Percentiles rank a stretch among this genome's conserved stretches.
These are phyloP conservation scores for Wickerhamiella galacta DNA, from an alignment of 805 yeast species.

Conservation along the genomic window DNA sequence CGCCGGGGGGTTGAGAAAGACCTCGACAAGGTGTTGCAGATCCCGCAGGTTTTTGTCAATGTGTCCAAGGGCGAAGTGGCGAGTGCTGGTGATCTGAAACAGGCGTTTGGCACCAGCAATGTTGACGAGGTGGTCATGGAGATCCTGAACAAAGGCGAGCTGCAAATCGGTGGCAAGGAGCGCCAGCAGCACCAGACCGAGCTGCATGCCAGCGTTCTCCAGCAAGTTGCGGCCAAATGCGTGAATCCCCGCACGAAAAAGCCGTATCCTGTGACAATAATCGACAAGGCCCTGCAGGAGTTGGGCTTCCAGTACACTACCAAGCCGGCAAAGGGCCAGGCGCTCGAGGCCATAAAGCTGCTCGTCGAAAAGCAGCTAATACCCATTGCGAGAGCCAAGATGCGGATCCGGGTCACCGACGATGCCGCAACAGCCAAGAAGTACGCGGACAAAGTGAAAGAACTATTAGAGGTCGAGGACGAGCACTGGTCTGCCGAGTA, in stretches of 20 bases:
- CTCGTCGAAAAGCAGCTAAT: slow-evolving; percentile 65
- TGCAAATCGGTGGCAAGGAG: slow-evolving; percentile 88
- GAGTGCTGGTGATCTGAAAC: slow-evolving; percentile 60
- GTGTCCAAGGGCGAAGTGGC: slow-evolving; percentile 94
- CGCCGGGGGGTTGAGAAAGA: slow-evolving; percentile 78
- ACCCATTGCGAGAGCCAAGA: slow-evolving; percentile 86
- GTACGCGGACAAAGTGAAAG: slow-evolving; percentile 28
- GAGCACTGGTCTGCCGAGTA: slow-evolving; percentile 30
- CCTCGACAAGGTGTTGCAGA: slow-evolving; percentile 86
- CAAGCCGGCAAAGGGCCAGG: slow-evolving; percentile 67
- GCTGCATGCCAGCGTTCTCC: slow-evolving; percentile 65
- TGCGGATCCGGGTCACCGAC: slow-evolving; percentile 54
- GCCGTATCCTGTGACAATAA: slow-evolving; percentile 88
- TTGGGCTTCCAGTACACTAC: slow-evolving; percentile 65
- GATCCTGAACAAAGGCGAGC: slow-evolving; percentile 79
- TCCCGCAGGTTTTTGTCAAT: slow-evolving; percentile 83
- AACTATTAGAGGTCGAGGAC: slow-evolving; percentile 28
- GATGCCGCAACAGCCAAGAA: slow-evolving; percentile 33
- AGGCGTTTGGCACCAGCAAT: slow-evolving; percentile 61
- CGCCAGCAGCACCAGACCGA: slow-evolving; percentile 58
- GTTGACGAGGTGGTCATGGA: slow-evolving; percentile 60
- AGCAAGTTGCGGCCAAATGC: slow-evolving; percentile 74
- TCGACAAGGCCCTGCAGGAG: slow-evolving; percentile 59
- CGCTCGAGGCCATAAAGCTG: slow-evolving; percentile 74
- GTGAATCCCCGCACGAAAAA: slow-evolving; percentile 79